phyloP scores from a whole-genome alignment of 192 early-diverging fungal species.

The Chytriomyces sp. region DNA sequence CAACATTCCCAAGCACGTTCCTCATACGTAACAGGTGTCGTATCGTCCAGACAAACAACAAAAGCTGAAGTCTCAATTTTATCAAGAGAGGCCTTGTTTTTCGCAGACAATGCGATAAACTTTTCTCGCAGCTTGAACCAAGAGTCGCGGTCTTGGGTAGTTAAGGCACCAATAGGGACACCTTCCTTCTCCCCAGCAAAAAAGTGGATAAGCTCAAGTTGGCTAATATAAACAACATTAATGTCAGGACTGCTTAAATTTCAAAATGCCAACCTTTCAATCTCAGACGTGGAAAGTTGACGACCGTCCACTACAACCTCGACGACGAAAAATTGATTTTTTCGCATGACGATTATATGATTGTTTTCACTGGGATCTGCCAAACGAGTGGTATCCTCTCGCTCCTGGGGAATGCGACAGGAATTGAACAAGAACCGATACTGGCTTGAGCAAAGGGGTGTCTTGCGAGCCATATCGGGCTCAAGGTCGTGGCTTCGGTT shows the following conservation, averaged over 20 bases:
- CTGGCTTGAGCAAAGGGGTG: conserved; percentile 84
- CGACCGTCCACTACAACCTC: conserved; percentile 73
- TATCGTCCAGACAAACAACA: conserved; percentile 88
- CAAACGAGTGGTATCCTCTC: conserved; percentile 75
- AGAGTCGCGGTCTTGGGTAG: conserved; percentile 89
- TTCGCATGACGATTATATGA: conserved; percentile 83
- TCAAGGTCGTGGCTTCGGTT: conserved; percentile 74
- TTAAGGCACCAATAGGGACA: conserved; percentile 82
- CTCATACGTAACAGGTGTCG: conserved; percentile 82
- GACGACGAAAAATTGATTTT: conserved; percentile 86
- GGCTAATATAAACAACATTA: conserved; percentile 34
- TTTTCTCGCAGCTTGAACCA: conserved; percentile 69
- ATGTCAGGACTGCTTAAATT: conserved; percentile 19
- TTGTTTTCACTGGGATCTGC: conserved; percentile 74
- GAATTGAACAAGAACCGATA: conserved; percentile 89
- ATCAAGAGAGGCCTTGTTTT: conserved; percentile 73
- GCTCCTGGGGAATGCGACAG: conserved; percentile 83
- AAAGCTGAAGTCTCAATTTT: conserved; percentile 86
- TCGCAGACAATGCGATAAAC: conserved; percentile 50
- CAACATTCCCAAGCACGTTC: conserved; percentile 84
- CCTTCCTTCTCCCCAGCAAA: conserved; percentile 68
- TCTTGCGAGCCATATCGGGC: conserved; percentile 78
- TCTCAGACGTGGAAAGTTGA: conserved; percentile 79
- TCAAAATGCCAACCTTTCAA: conserved; percentile 53
- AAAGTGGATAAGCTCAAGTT: conserved; percentile 70